Evolutionary conservation across 305 asterid species (phyloP), one percentile per base, ranked within the genome.

Genomic region (Euphrasia arctica): DNA sequence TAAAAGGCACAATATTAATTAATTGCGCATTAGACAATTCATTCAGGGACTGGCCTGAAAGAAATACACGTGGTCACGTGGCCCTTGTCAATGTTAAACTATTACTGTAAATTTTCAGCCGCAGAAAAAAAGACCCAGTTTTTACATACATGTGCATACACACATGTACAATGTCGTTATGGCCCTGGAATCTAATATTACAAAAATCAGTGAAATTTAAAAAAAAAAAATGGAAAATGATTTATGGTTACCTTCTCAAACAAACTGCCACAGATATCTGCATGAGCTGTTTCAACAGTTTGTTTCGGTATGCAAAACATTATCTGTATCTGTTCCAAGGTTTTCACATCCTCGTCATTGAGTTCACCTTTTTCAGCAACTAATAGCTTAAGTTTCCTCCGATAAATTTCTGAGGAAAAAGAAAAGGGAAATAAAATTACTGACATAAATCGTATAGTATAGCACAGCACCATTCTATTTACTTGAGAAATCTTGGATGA

Each of bases 201-300:
- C 56, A 47, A 63, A 50, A 9, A 9, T 22, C 34, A 56, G 55
- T 67, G 15, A 67, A 58, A 66, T 25, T 59, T 34, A 3, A 32
- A 32, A 32, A 32, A 5, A 32, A 32, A 27, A 42, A 27, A 8
- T 9, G 56, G 50, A 7, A 28, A 60, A 67, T 32, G 50, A 15
- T 31, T 43, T 55, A 58, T 62, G 55, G 54, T 77, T 82, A 93
- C 97, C 97, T 90, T 94, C 77, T 94, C 97, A 74, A 94, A 94
- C 78, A 86, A 79, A 72, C 83, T 77, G 64, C 99, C 99, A 70
- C 99, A 94, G 59, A 94, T 90, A 75, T 86, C 96, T 61, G 90
- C 86, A 70, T 94, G 96, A 69, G 87, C 91, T 67, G 88, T 83
- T 79, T 94, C 99, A 58, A 90, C 95, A 18, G 99, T 85, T 81